A percentile compares a stretch with the other conserved stretches of the same genome.
These are phyloP conservation scores for Termitomyces sp. DNA, from an alignment of 768 basidiomycete species.

Conservation along the genomic window DNA sequence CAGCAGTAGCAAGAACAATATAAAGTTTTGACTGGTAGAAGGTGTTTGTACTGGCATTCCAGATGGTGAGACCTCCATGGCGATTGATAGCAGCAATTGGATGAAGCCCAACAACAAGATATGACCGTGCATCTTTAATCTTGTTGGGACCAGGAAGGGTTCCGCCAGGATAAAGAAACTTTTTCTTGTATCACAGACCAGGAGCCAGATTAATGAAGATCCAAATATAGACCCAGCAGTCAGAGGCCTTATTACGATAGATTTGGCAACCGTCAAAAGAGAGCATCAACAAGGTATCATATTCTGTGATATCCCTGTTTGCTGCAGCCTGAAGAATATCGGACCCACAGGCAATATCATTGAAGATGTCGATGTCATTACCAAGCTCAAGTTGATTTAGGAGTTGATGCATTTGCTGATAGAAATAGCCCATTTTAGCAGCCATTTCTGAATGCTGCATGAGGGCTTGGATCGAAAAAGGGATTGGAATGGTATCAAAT, in stretches of 20 bases:
- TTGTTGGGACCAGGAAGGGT: too few species aligned
- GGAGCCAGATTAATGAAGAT: conserved; percentile 21
- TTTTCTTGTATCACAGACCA: conserved; percentile 18
- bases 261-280: too few species aligned
- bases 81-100: too few species aligned
- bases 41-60: too few species aligned
- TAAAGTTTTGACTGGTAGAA: too few species aligned
- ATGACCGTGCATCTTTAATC: too few species aligned
- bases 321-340: background rate
- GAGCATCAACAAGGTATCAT: too few species aligned
- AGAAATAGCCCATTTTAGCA: background rate
- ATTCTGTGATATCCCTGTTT: conserved; percentile 10
- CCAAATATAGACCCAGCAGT: too few species aligned
- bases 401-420: background rate
- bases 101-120: too few species aligned
- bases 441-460: background rate
- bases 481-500: background rate
- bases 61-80: too few species aligned
- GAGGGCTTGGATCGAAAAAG: background rate
- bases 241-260: too few species aligned
- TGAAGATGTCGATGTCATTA: background rate
- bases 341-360: background rate
- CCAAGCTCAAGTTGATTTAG: background rate
- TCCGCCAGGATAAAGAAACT: conserved; percentile 1
- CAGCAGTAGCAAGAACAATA: too few species aligned